phyloP scores from a whole-genome alignment of 2,329 filamentous ascomycete genomes.

The Claviceps quebecensis region DNA sequence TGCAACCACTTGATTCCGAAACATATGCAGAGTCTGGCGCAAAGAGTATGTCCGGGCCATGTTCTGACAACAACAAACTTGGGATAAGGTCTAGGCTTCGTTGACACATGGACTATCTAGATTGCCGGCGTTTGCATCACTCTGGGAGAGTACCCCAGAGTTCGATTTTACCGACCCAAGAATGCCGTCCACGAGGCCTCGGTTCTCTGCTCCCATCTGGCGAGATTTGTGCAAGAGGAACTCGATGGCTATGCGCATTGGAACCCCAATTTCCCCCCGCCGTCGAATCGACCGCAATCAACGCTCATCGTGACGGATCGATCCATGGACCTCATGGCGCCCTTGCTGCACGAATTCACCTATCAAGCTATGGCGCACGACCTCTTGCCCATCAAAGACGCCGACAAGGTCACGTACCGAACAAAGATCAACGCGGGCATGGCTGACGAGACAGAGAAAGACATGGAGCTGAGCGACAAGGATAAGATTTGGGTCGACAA shows the following conservation, averaged over 20 bases:
- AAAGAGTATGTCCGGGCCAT: constrained; percentile 50
- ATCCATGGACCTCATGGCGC: constrained; percentile 82
- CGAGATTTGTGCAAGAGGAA: constrained; percentile 81
- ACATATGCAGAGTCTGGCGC: constrained; percentile 74
- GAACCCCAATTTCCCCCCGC: constrained; percentile 65
- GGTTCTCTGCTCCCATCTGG: constrained; percentile 76
- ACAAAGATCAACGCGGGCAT: constrained; percentile 65
- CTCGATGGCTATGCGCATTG: constrained; percentile 78
- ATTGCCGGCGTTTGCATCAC: constrained; percentile 62
- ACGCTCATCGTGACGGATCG: constrained; percentile 79
- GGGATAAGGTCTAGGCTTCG: neutral
- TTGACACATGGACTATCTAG: constrained; percentile 10
- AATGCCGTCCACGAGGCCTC: constrained; percentile 71
- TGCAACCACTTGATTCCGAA: constrained; percentile 73
- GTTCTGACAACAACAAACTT: neutral
- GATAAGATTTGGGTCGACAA: constrained; percentile 95
- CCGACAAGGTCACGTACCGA: constrained; percentile 75
- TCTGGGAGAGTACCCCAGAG: constrained; percentile 84
- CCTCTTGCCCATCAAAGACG: constrained; percentile 73
- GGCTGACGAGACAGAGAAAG: constrained; percentile 61
- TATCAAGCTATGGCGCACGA: constrained; percentile 99
- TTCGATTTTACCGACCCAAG: constrained; percentile 75
- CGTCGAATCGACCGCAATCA: constrained; percentile 62
- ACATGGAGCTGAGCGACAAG: constrained; percentile 80
- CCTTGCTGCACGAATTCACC: constrained; percentile 87